Conservation (phyloP, 768 basidiomycete genomes). For the Mycena galericulata region DNA sequence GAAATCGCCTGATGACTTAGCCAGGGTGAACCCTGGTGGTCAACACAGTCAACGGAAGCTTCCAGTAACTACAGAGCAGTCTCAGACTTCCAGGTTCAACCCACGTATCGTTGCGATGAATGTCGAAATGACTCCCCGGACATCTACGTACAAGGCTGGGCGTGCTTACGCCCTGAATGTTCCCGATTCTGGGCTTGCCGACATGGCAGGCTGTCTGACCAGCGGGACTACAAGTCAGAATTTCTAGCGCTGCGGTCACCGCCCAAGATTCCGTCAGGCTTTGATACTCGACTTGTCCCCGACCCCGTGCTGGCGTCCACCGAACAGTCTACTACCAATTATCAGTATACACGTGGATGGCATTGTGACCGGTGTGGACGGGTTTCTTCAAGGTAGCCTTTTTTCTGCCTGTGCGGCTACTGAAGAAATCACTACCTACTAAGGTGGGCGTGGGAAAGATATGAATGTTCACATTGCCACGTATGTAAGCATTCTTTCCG, state of each 20-base stretch:
- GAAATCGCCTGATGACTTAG: not conserved
- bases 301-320: not conserved
- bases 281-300: not conserved
- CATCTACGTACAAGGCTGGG: not conserved
- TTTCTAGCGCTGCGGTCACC: constrained; percentile 6
- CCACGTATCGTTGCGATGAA: not conserved
- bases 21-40: constrained; percentile 24
- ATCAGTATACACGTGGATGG: not conserved
- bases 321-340: not conserved
- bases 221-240: not conserved
- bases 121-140: not conserved
- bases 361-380: constrained; percentile 17
- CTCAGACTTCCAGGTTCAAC: too few relatives aligned
- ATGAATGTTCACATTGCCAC: not conserved
- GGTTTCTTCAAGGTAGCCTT: constrained; percentile 5
- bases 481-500: not conserved
- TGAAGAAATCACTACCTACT: not conserved
- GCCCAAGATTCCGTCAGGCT: not conserved
- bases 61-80: not conserved
- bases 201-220: not conserved
- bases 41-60: not conserved
- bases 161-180: not conserved
- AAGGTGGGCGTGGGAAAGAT: not conserved
- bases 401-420: not conserved
- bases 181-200: not conserved